Evolutionary conservation across 495 filamentous ascomycete genomes (phyloP).

Genomic region (Neurospora sp.): DNA sequence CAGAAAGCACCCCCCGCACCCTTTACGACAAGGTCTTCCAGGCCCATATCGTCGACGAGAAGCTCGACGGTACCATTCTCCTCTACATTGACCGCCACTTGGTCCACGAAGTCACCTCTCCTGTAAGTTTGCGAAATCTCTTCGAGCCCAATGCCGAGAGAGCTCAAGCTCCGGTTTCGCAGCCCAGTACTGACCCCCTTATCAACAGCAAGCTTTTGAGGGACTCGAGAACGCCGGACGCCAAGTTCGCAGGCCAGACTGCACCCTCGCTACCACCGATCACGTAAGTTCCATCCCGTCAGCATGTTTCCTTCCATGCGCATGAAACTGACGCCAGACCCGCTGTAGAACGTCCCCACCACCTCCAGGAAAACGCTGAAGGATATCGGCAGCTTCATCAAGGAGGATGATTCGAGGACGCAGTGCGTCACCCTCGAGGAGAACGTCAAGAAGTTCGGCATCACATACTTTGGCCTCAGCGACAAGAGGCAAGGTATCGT

Average conservation of each 20-base stretch:
- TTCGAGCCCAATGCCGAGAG: neutral
- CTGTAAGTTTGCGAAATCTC: constrained; percentile 37
- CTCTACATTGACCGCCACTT: constrained; percentile 95
- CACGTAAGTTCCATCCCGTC: constrained; percentile 54
- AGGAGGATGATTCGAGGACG: constrained; percentile 84
- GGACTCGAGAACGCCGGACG: constrained; percentile 80
- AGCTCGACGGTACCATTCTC: constrained; percentile 82
- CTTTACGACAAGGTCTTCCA: constrained; percentile 97
- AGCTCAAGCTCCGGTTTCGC: neutral
- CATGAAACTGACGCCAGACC: constrained; percentile 5
- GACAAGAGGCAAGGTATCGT: constrained; percentile 98
- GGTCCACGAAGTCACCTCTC: constrained; percentile 96
- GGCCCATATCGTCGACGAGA: constrained; percentile 87
- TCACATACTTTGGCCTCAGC: constrained; percentile 94
- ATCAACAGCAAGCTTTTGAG: constrained; percentile 81
- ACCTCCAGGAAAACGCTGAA: constrained; percentile 82
- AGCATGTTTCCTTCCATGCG: neutral
- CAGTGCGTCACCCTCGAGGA: constrained; percentile 95
- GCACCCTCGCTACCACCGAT: constrained; percentile 92
- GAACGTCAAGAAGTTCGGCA: constrained; percentile 90
- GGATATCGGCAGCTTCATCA: constrained; percentile 75
- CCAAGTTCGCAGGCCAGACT: constrained; percentile 85
- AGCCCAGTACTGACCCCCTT: neutral
- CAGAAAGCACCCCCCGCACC: constrained; percentile 67
- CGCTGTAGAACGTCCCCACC: constrained; percentile 73